A percentile compares a stretch with the other conserved stretches of the same genome.
These are phyloP conservation scores for Teunomyces lycoperdinae DNA, from an alignment of 805 yeast species.

Conservation along the genomic window DNA sequence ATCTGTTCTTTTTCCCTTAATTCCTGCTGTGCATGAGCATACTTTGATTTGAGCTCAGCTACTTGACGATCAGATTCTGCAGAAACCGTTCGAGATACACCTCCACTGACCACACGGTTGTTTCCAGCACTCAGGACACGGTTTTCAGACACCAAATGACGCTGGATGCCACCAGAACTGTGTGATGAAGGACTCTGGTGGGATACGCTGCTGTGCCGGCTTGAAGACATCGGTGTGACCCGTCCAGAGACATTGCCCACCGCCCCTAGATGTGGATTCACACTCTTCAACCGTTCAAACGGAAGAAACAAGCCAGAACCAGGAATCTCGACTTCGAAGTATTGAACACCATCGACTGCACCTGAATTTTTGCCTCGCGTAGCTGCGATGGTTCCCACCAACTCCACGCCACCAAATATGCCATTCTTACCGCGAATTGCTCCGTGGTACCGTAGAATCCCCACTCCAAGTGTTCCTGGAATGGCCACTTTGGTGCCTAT, in stretches of 20 bases:
- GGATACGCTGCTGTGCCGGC: neutral
- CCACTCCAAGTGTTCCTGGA: conserved; percentile 69
- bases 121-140: neutral
- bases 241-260: neutral
- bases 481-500: conserved; percentile 41
- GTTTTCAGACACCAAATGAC: neutral
- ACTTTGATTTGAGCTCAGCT: conserved; percentile 20
- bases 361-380: conserved; percentile 83
- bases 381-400: conserved; percentile 58
- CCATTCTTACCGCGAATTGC: conserved; percentile 69
- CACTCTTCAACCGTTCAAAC: conserved; percentile 41
- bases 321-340: conserved; percentile 63
- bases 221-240: neutral
- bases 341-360: conserved; percentile 64
- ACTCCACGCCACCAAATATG: conserved; percentile 82
- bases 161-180: neutral
- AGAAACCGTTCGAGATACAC: neutral
- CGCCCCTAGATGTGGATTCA: conserved; percentile 27
- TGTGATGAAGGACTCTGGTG: neutral
- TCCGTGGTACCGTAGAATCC: conserved; percentile 70
- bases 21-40: conserved; percentile 18
- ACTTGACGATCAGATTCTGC: conserved; percentile 11
- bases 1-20: conserved; percentile 45
- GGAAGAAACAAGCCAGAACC: conserved; percentile 76
- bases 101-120: neutral